A percentile compares a stretch with the other conserved stretches of the same genome.
Conservation (phyloP, 1,284 basidiomycete species). For the Entoloma clypeatum region DNA sequence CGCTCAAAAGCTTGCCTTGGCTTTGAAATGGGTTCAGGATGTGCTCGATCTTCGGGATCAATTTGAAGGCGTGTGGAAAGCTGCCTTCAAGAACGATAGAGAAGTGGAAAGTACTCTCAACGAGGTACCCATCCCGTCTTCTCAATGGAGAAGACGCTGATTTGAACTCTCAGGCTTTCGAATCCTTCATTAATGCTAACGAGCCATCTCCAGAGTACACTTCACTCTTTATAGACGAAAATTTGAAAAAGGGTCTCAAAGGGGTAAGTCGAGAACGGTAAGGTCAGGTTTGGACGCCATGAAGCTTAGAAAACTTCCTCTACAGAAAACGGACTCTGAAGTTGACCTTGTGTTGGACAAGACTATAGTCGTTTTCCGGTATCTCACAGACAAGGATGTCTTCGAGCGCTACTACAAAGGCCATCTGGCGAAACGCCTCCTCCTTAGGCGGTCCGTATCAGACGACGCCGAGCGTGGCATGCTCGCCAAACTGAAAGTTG, state of each 20-base stretch:
- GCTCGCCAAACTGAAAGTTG: conserved; percentile 97
- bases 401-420: conserved; percentile 99
- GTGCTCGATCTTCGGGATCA: conserved; percentile 90
- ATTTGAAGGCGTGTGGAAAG: conserved; percentile 75
- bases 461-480: conserved; percentile 98
- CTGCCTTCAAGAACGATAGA: conserved; percentile 72
- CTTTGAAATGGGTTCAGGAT: conserved; percentile 93
- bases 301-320: conserved; percentile 6
- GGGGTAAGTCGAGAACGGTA: conserved; percentile 59
- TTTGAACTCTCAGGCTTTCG: conserved; percentile 68
- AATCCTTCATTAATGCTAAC: conserved; percentile 89
- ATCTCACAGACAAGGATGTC: conserved; percentile 92
- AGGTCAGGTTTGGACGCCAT: not conserved
- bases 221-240: conserved; percentile 96
- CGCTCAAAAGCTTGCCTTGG: conserved; percentile 51
- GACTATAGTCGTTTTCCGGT: conserved; percentile 95
- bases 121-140: conserved; percentile 53
- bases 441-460: conserved; percentile 84
- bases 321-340: conserved; percentile 90
- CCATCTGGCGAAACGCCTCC: conserved; percentile 90
- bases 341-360: conserved; percentile 89
- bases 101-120: conserved; percentile 84
- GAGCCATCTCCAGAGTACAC: conserved; percentile 91
- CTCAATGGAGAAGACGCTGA: conserved; percentile 5
- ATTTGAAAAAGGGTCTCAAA: conserved; percentile 93